Evolutionary conservation across 495 filamentous ascomycete genomes (phyloP).

Genomic region (Xylaria castorea): DNA sequence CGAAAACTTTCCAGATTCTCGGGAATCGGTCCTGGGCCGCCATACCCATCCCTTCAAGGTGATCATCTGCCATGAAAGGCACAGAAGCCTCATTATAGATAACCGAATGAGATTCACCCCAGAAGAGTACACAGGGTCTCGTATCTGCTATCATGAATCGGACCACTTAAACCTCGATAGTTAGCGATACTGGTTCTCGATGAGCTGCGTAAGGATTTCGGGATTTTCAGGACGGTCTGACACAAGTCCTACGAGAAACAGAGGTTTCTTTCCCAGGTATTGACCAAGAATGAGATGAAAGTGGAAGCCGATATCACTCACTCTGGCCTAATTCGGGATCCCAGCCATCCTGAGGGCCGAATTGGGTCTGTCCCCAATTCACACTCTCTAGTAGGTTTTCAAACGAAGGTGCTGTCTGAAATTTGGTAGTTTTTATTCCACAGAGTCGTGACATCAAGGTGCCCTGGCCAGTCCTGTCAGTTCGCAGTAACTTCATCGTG

Average conservation of each 20-base stretch:
- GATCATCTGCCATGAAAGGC: constrained; percentile 45
- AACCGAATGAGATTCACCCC: constrained; percentile 52
- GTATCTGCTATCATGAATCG: constrained; percentile 38
- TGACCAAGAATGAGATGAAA: not conserved
- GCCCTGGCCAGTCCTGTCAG: not conserved
- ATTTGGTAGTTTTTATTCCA: not conserved
- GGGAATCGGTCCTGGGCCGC: constrained; percentile 46
- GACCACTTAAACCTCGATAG: constrained; percentile 13
- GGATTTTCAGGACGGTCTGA: not conserved
- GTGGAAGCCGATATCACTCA: not conserved
- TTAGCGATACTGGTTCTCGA: not conserved
- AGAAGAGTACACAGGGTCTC: constrained; percentile 43
- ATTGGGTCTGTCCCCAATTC: not conserved
- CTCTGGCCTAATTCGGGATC: not conserved
- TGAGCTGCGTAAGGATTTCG: not conserved
- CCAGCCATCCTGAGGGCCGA: not conserved
- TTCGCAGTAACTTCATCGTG: not conserved
- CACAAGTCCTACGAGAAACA: not conserved
- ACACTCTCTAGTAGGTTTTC: not conserved
- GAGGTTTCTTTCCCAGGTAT: too few species aligned
- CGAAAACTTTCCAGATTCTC: constrained; percentile 44
- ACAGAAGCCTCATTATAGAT: constrained; percentile 56
- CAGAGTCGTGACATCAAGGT: not conserved
- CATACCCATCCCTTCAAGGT: constrained; percentile 48
- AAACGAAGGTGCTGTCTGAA: not conserved